Percentiles rank a stretch among this genome's conserved stretches.
Evolutionary conservation across 176 grass and related monocot genomes (phyloP).

Genomic region (Zea mays): Zm-B73-REFERENCE-NAM-5.0 NC_050105.1:147431001-147431500

Average conservation of each 20-base stretch:
- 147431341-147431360: background rate
- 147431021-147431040: slow-evolving; percentile 1
- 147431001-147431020: background rate
- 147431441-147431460: background rate
- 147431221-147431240: no score
- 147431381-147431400: background rate
- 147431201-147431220: no score
- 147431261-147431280: background rate
- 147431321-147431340: background rate
- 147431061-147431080: no score
- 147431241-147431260: no score
- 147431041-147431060: background rate
- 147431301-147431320: background rate
- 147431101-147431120: no score
- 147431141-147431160: no score
- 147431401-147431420: background rate
- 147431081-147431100: no score
- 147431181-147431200: no score
- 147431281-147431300: background rate
- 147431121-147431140: no score
- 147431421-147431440: background rate
- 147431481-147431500: background rate
- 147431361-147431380: background rate
- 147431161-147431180: no score
- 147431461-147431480: background rate